Conservation (phyloP, 495 filamentous ascomycete genomes). For the Hypoxylon trugodes region DNA sequence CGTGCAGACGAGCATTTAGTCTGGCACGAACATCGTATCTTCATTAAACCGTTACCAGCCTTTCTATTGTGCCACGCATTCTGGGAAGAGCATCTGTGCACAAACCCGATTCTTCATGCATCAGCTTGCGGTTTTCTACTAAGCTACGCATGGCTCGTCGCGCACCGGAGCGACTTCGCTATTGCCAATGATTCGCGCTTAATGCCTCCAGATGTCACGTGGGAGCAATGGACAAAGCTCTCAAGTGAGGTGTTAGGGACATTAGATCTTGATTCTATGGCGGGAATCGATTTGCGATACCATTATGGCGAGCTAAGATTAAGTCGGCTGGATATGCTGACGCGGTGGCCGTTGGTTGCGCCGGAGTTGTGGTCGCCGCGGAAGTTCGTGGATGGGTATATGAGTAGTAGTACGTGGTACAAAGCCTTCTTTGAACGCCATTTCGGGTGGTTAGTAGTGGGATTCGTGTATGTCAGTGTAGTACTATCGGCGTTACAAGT, state of each 20-base stretch:
- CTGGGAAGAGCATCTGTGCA: background rate
- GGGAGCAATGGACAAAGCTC: conserved; percentile 1
- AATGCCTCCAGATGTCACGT: background rate
- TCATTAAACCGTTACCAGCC: background rate
- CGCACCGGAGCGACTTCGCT: conserved; percentile 6
- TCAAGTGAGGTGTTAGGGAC: background rate
- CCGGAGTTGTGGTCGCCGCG: background rate
- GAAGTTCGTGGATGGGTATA: background rate
- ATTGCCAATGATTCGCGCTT: background rate
- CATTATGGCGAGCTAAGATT: conserved; percentile 2
- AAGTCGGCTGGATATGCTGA: conserved; percentile 2
- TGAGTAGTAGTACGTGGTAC: conserved; percentile 10
- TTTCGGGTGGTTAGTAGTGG: background rate
- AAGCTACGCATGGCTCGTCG: conserved; percentile 3
- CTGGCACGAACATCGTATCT: conserved; percentile 5
- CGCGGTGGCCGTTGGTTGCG: conserved; percentile 6
- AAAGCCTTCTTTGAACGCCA: conserved; percentile 2
- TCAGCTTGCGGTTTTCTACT: background rate
- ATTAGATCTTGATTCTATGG: background rate
- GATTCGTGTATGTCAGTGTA: conserved; percentile 5
- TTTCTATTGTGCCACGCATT: background rate
- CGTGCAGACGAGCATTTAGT: conserved; percentile 2
- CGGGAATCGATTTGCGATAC: conserved; percentile 1
- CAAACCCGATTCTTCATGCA: background rate
- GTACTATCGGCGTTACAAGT: conserved; percentile 26